phyloP scores from a whole-genome alignment of 352 stramenopile species.

The Detonula confervacea region DNA sequence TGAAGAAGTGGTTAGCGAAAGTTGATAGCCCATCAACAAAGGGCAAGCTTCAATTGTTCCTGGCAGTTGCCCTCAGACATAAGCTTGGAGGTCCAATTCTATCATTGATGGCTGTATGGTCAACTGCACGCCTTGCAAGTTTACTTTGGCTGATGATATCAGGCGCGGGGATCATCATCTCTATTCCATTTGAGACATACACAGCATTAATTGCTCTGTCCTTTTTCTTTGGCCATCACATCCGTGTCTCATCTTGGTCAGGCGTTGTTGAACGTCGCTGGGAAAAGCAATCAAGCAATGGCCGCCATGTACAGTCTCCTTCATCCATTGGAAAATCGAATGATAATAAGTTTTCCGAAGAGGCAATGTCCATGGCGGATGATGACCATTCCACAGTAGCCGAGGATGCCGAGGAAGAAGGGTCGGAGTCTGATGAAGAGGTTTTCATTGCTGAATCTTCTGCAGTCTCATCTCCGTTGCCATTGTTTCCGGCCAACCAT shows the following conservation, averaged over 20 bases:
- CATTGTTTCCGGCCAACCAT: slow-evolving; percentile 71
- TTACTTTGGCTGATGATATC: slow-evolving; percentile 29
- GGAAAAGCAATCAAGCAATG: slow-evolving; percentile 4
- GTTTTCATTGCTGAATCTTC: slow-evolving; percentile 21
- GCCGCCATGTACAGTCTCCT: not conserved
- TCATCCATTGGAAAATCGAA: not conserved
- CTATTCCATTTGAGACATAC: slow-evolving; percentile 42
- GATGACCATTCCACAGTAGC: slow-evolving; percentile 61
- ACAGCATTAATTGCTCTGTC: slow-evolving; percentile 26
- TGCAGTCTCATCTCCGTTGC: slow-evolving; percentile 73
- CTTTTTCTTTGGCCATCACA: slow-evolving; percentile 51
- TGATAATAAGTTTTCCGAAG: slow-evolving; percentile 13
- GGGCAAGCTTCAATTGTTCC: slow-evolving; percentile 16
- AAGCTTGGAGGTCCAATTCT: slow-evolving; percentile 30
- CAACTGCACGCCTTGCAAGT: slow-evolving; percentile 19
- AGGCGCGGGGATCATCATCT: slow-evolving; percentile 4
- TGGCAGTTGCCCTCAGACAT: slow-evolving; percentile 37
- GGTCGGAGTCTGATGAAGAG: slow-evolving; percentile 34
- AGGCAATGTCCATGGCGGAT: slow-evolving; percentile 3
- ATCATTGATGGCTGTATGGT: slow-evolving; percentile 32
- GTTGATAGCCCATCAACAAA: slow-evolving; percentile 5
- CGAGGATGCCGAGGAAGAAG: slow-evolving; percentile 39
- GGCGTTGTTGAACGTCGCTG: not conserved
- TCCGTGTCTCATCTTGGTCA: slow-evolving; percentile 7
- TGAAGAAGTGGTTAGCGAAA: slow-evolving; percentile 35